phyloP scores from a whole-genome alignment of 106 monocot genomes.

The Allium cepa region DNA sequence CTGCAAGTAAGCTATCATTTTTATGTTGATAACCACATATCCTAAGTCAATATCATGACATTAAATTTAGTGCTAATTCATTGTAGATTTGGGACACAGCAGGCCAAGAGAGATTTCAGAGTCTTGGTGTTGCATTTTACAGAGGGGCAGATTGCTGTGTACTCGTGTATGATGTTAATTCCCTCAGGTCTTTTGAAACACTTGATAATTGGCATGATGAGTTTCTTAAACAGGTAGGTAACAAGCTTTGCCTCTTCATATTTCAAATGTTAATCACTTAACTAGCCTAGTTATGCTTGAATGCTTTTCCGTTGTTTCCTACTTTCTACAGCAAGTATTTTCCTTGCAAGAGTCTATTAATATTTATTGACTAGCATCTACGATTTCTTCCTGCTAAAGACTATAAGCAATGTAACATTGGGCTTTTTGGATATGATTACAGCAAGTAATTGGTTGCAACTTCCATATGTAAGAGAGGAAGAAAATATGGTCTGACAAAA shows the following conservation, averaged over 20 bases:
- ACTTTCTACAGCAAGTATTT: background rate
- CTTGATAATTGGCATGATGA: constrained; percentile 81
- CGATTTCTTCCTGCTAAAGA: background rate
- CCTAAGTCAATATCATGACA: background rate
- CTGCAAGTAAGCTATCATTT: constrained; percentile 46
- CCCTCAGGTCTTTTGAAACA: constrained; percentile 58
- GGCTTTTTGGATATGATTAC: background rate
- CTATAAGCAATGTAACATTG: background rate
- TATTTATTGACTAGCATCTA: background rate
- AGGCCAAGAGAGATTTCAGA: constrained; percentile 91
- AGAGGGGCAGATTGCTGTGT: constrained; percentile 88
- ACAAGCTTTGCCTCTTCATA: background rate
- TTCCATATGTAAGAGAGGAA: too few species aligned
- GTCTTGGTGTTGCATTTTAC: constrained; percentile 79
- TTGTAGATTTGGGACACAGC: constrained; percentile 92
- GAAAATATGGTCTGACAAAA: too few species aligned
- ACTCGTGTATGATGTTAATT: constrained; percentile 91
- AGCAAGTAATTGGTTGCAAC: too few species aligned
- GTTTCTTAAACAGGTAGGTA: constrained; percentile 70
- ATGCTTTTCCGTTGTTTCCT: background rate
- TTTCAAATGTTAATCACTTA: background rate
- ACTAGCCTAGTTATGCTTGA: background rate
- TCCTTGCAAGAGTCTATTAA: background rate
- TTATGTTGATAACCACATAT: background rate
- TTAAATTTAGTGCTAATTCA: constrained; percentile 4